These are phyloP conservation scores for Metarhizium sp. DNA, from an alignment of 2,329 filamentous ascomycete genomes.

Conservation along the genomic window DNA sequence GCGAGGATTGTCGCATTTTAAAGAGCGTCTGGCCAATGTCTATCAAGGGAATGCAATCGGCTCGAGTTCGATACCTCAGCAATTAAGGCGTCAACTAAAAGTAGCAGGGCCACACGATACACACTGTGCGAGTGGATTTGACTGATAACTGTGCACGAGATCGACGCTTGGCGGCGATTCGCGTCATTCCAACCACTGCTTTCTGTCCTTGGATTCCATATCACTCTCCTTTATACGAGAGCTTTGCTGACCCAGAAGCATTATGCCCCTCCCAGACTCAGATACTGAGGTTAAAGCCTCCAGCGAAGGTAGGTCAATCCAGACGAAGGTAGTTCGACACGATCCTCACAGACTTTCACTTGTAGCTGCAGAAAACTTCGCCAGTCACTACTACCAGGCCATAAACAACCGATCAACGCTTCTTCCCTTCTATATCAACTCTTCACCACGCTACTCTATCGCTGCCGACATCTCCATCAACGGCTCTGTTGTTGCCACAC, in stretches of 20 bases:
- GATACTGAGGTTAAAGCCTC: constrained; percentile 36
- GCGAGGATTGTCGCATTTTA: constrained; percentile 20
- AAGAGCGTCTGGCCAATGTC: neutral
- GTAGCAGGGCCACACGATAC: too few relatives aligned
- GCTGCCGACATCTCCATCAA: constrained; percentile 70
- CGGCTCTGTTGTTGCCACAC: constrained; percentile 55
- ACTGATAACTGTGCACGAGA: too few relatives aligned
- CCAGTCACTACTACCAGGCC: constrained; percentile 66
- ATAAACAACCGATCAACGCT: constrained; percentile 56
- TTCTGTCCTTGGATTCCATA: too few relatives aligned
- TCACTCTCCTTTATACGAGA: too few relatives aligned
- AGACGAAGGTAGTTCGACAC: neutral
- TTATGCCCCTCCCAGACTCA: constrained; percentile 27
- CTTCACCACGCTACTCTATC: constrained; percentile 41
- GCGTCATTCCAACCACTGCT: too few relatives aligned
- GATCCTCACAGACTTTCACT: neutral
- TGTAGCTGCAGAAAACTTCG: constrained; percentile 61
- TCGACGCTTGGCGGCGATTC: too few relatives aligned
- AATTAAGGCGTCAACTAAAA: too few relatives aligned
- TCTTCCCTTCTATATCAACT: constrained; percentile 60
- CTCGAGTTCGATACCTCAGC: too few relatives aligned
- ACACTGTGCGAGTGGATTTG: too few relatives aligned
- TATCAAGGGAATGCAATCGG: neutral
- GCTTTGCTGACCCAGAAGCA: neutral
- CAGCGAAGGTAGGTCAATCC: constrained; percentile 31